Evolutionary conservation across 2,329 filamentous ascomycete genomes (phyloP), one percentile per base, ranked within the genome.

Genomic region (Fusarium sp.): DNA sequence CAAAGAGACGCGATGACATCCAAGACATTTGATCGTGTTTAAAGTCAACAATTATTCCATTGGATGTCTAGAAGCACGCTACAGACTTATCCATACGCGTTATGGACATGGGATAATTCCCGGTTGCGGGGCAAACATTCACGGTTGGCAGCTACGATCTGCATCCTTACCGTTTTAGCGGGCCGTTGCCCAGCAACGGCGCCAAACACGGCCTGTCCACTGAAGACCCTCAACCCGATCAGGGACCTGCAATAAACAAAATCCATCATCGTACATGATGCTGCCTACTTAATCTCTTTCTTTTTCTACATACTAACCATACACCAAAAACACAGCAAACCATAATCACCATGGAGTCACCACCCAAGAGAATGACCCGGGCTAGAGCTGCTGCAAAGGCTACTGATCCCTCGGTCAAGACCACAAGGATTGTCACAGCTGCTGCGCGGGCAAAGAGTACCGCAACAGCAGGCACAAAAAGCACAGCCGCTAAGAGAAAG

Each of bases 361-460:
- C 88, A 56, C 88, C 88, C 39, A 89, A 89, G 81, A 86, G 88
- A 71, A 85, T 90, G 76, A 90, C 88, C 69, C 86, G 88, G 56
- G 81, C 84, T 49, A 80, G 84, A 64, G 83, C 84, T 36, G 83
- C 84, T 33, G 84, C 84, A 46, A 85, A 83, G 76, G 78, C 79
- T 38, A 77, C 73, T 58, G 81, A 84, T 63, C 76, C 81, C 31
- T 77, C 79, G 45, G 74, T 75, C 15, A 82, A 84, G 74, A 81
- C 82, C 4, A 83, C 84, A 65, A 86, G 81, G 66, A 82, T 86
- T 68, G 81, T 85, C 67, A 86, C 86, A 73, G 83, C 86, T 62
- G 82, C 85, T 18, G 82, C 86, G 36, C 86, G 84, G 75, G 82
- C 86, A 46, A 87, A 83, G 76, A 80, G 83, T 62, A 77, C 73